Conservation (phyloP, 176 grass and related monocot genomes). For the Typha latifolia region DNA sequence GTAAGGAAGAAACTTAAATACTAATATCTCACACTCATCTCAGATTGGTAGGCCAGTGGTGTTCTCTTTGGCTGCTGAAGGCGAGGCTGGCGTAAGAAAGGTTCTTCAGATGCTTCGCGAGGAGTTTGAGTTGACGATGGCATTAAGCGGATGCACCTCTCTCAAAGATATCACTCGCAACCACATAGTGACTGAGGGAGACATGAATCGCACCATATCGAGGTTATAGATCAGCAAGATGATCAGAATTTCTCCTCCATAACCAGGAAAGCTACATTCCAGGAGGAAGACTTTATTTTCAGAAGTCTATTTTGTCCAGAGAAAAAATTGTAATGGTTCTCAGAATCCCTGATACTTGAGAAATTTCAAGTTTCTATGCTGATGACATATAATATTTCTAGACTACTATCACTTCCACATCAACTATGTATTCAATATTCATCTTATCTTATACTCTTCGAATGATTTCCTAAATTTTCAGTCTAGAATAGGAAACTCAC, state of each 20-base stretch:
- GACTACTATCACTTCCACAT: not conserved
- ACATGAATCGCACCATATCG: constrained; percentile 31
- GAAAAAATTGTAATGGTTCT: not conserved
- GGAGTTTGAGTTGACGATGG: constrained; percentile 89
- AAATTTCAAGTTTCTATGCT: not conserved
- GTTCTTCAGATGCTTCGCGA: constrained; percentile 85
- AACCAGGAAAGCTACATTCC: not conserved
- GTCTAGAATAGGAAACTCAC: too few species aligned
- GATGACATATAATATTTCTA: not conserved
- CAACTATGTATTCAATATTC: not conserved
- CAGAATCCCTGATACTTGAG: not conserved
- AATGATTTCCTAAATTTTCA: not conserved
- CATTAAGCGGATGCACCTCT: constrained; percentile 78
- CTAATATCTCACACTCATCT: not conserved
- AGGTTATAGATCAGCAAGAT: constrained; percentile 38
- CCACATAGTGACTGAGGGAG: constrained; percentile 67
- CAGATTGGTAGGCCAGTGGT: constrained; percentile 85
- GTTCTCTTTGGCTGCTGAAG: constrained; percentile 75
- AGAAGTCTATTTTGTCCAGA: not conserved
- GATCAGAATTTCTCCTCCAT: not conserved
- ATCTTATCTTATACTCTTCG: not conserved
- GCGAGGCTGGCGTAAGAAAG: constrained; percentile 62
- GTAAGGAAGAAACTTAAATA: not conserved
- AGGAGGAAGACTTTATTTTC: not conserved
- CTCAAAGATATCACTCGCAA: constrained; percentile 87